Percentiles rank a stretch among this genome's conserved stretches.
Evolutionary conservation across 352 stramenopile species (phyloP).

Genomic region (Albugo laibachii): DNA sequence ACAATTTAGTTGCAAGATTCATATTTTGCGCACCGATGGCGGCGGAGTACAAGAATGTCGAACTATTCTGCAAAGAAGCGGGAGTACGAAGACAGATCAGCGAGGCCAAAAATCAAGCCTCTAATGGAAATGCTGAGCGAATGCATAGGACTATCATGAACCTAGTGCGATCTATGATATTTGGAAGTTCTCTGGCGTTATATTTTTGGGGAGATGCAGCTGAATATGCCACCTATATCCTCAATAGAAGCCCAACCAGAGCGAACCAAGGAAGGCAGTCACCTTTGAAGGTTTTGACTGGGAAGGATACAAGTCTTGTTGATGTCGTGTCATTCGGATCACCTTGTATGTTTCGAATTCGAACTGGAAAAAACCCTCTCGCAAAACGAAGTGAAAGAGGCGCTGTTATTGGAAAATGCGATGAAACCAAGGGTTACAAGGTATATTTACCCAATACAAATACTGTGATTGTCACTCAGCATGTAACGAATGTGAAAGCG

Average conservation of each 20-base stretch:
- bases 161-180: constrained; percentile 13
- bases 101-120: constrained; percentile 9
- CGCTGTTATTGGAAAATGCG: constrained; percentile 4
- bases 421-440: constrained; percentile 7
- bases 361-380: background rate
- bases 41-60: constrained; percentile 9
- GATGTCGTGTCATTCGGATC: constrained; percentile 5
- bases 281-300: constrained; percentile 4
- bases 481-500: background rate
- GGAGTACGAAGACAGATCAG: constrained; percentile 9
- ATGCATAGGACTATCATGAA: constrained; percentile 17
- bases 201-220: constrained; percentile 1
- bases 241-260: background rate
- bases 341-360: constrained; percentile 2
- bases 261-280: background rate
- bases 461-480: background rate
- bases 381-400: background rate
- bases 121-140: constrained; percentile 14
- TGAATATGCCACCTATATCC: background rate
- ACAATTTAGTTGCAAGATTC: too few relatives aligned
- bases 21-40: too few relatives aligned
- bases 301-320: background rate
- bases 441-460: constrained; percentile 6
- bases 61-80: constrained; percentile 11
- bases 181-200: constrained; percentile 10